These are phyloP conservation scores for Euclidium syriacum DNA, from an alignment of 345 rosid species.

Conservation along the genomic window DNA sequence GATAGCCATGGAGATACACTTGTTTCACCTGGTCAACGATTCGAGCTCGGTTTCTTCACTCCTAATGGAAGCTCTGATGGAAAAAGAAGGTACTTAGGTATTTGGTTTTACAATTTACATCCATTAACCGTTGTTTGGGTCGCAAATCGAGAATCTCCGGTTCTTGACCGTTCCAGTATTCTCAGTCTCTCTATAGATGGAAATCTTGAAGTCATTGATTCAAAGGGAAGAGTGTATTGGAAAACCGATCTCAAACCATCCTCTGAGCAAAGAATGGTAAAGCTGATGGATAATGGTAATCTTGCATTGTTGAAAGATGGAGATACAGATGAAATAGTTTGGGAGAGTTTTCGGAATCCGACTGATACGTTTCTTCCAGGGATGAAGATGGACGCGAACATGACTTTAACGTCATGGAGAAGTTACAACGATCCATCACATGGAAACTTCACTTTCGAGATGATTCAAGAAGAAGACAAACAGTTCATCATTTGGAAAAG, in stretches of 20 bases:
- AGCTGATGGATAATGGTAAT: slow-evolving; percentile 41
- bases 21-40: slow-evolving; percentile 29
- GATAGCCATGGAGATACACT: slow-evolving; percentile 34
- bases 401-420: slow-evolving; percentile 49
- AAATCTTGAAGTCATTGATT: slow-evolving; percentile 27
- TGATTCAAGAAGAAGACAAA: slow-evolving; percentile 33
- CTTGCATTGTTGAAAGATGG: slow-evolving; percentile 29
- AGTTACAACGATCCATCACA: slow-evolving; percentile 45
- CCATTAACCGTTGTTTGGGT: slow-evolving; percentile 42
- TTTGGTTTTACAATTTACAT: slow-evolving; percentile 33
- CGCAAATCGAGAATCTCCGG: slow-evolving; percentile 38
- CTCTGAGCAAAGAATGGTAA: not conserved
- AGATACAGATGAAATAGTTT: slow-evolving; percentile 21
- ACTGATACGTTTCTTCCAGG: slow-evolving; percentile 60
- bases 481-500: slow-evolving; percentile 37
- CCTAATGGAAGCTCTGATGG: slow-evolving; percentile 30
- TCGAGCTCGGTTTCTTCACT: slow-evolving; percentile 48
- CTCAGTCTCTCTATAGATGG: slow-evolving; percentile 28
- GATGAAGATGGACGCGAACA: slow-evolving; percentile 40
- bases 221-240: slow-evolving; percentile 29
- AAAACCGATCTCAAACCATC: slow-evolving; percentile 5
- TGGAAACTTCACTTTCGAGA: slow-evolving; percentile 52
- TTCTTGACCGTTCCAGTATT: not conserved
- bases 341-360: slow-evolving; percentile 51
- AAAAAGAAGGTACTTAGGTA: slow-evolving; percentile 37